Conservation (phyloP, 352 stramenopile species). For the Pythium myriotylum region DNA sequence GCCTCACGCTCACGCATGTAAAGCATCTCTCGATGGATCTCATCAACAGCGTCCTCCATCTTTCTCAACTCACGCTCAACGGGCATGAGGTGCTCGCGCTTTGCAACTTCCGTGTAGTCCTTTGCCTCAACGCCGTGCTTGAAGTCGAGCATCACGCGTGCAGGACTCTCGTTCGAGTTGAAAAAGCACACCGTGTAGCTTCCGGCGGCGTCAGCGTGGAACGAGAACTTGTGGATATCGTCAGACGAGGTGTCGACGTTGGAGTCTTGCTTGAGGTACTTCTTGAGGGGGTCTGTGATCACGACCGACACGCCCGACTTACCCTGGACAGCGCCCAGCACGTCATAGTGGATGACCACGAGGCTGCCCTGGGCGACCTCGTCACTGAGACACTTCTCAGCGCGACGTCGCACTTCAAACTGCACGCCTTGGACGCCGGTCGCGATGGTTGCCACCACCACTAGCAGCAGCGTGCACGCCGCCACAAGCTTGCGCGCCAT, state of each 20-base stretch:
- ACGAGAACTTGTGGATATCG: conserved; percentile 85
- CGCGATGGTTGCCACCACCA: conserved; percentile 30
- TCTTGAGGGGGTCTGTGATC: conserved; percentile 75
- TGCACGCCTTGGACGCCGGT: conserved; percentile 51
- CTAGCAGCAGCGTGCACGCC: conserved; percentile 32
- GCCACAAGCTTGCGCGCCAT: not conserved
- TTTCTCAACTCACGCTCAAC: conserved; percentile 89
- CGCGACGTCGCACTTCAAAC: conserved; percentile 70
- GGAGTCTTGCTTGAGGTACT: conserved; percentile 83
- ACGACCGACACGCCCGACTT: conserved; percentile 70
- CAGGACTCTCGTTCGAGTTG: conserved; percentile 75
- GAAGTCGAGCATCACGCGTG: conserved; percentile 85
- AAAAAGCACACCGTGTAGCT: conserved; percentile 84
- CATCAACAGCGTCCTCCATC: conserved; percentile 89
- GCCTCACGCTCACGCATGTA: conserved; percentile 89
- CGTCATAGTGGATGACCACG: conserved; percentile 85
- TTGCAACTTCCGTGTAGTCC: conserved; percentile 89
- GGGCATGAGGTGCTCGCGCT: conserved; percentile 88
- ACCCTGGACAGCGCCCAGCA: conserved; percentile 64
- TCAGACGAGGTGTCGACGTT: conserved; percentile 84
- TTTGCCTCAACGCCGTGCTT: conserved; percentile 89
- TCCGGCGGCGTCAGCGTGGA: conserved; percentile 66
- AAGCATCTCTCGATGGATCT: conserved; percentile 91
- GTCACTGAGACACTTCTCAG: conserved; percentile 86
- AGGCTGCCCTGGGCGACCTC: conserved; percentile 77